Evolutionary conservation across 192 early-diverging fungal genomes (phyloP).

Genomic region (Backusella australiensis): DNA sequence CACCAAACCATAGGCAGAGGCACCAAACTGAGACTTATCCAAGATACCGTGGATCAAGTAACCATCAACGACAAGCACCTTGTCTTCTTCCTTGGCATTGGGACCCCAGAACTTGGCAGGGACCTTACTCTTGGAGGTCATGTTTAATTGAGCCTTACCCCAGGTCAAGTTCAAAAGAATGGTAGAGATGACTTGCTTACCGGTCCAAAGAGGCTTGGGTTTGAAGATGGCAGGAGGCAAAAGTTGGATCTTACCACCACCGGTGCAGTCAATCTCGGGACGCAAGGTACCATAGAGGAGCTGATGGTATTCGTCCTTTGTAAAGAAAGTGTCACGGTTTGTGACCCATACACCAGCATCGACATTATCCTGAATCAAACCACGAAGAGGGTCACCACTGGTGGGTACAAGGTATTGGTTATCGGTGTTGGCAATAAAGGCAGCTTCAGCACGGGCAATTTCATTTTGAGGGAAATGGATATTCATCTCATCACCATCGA

Average conservation of each 20-base stretch:
- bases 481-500: conserved; percentile 99
- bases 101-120: conserved; percentile 86
- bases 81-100: conserved; percentile 75
- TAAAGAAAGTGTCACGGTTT: conserved; percentile 83
- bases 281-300: conserved; percentile 86
- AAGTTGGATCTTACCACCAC: conserved; percentile 77
- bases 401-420: conserved; percentile 97
- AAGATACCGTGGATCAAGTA: conserved; percentile 90
- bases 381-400: conserved; percentile 93
- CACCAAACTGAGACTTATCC: conserved; percentile 98
- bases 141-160: conserved; percentile 85
- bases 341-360: conserved; percentile 96
- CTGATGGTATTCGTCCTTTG: conserved; percentile 89
- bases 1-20: conserved; percentile 86
- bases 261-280: conserved; percentile 68
- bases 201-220: conserved; percentile 91
- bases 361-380: conserved; percentile 98
- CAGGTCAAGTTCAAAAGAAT: conserved; percentile 89
- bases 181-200: conserved; percentile 97
- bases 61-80: conserved; percentile 85
- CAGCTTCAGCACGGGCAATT: conserved; percentile 92
- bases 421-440: conserved; percentile 93
- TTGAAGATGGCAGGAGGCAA: conserved; percentile 86
- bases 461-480: conserved; percentile 99
- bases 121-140: conserved; percentile 84